Evolutionary conservation across 768 basidiomycete species (phyloP), one percentile per base, ranked within the genome.

Genomic region (Tylopilus felleus): DNA sequence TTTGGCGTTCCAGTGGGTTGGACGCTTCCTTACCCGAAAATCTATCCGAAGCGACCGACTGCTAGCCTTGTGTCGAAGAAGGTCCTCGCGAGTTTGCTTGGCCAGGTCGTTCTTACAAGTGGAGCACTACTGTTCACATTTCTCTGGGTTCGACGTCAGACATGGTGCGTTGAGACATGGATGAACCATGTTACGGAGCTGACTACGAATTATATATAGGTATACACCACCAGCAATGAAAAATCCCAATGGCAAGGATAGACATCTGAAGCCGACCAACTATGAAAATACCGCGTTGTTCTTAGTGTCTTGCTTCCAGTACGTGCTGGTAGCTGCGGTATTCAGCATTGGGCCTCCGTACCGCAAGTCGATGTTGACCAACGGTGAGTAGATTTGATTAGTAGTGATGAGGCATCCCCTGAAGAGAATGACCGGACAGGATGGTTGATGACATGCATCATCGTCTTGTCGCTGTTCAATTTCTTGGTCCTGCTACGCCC

Each of bases 341-440:
- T 99, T 98, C 74, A 96, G 92, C 68, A 97, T 98, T 60, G 97
- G 97, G 0, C 95, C 95, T 4, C 97, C 97, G 5, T 99, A 96
- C 71, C 83, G 97, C 47, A 89, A 91, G 71, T 81, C 93, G 23
- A 90, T 98, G 80, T 93, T 89, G 83, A 91, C 94, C 16, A 99
- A 99, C 65, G 83, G 95, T 95, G 66, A 52, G 84, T 66, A 41
- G 49, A 19, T 7, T 22, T 14, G 33, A 36, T 36, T 51, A 1
- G 33, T 36, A 47, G 35, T 52, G 49, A 38, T 36, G 8, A 10
- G 8, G 22, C 22, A 14, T 49, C 35, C 51, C 45, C 43, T 2
- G 44, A 47, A 35, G 22, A 38, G 44, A 25, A 22, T 22, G 33
- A 45, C 45, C 29, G 39, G 38, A 38, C 63, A 96, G 93, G 80